phyloP scores from a whole-genome alignment of 306 rosid genomes.

The Geum urbanum region DNA sequence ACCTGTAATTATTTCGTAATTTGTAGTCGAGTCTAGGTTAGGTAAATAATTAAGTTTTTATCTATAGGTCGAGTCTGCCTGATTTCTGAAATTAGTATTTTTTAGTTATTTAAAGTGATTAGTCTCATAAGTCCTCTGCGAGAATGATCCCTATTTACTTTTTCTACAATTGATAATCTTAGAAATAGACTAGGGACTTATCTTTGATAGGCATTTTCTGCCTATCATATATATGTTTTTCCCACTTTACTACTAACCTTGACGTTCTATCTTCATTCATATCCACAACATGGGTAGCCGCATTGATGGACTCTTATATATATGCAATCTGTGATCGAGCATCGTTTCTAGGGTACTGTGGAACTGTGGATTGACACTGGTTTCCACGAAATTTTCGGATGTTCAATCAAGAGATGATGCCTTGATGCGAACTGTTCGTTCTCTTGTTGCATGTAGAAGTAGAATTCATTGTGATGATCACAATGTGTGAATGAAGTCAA shows the following conservation, averaged over 20 bases:
- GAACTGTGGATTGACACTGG: background rate
- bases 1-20: no score
- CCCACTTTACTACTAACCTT: constrained; percentile 16
- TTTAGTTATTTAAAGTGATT: no score
- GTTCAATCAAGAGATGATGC: constrained; percentile 1
- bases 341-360: background rate
- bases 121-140: no score
- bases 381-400: background rate
- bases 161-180: no score
- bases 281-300: constrained; percentile 29
- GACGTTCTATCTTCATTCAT: constrained; percentile 18
- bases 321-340: background rate
- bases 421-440: constrained; percentile 1
- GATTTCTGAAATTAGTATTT: no score
- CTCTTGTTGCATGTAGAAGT: background rate
- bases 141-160: no score
- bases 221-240: constrained; percentile 25
- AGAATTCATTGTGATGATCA: background rate
- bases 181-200: no score
- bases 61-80: no score
- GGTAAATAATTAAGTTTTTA: no score
- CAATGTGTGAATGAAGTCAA: constrained; percentile 4
- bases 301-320: background rate
- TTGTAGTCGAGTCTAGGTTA: no score
- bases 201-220: no score